Evolutionary conservation across 306 rosid genomes (phyloP), one percentile per base, ranked within the genome.

Genomic region (Lathyrus aphaca): DNA sequence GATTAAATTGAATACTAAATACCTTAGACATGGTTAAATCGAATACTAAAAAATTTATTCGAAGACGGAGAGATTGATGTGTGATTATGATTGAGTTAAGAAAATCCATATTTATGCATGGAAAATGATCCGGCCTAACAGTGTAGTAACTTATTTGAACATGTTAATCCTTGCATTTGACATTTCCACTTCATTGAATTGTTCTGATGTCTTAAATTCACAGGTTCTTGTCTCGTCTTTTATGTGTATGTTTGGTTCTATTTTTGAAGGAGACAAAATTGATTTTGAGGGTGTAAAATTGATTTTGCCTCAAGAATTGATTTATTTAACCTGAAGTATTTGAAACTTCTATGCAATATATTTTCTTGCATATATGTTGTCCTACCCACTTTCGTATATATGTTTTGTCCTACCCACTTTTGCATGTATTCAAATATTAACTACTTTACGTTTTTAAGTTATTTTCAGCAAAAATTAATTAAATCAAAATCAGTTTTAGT

Each of bases 201-300:
- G 23, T 38, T 73, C 39, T 46, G 17, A 69, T 69, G 49, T 58
- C 64, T 68, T 68, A 57, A 60, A 63, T 46, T 62, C 43, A 39
- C 14, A 27, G 44, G 51, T 57, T 56, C 7, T 48, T 59, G 44
- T 50, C 50, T 18, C 17, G 27, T 55, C 62, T 55, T 55, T 17
- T 8, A 18, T 10, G 27, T 18, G 45, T 45, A 45, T 45, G 51
- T 45, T 45, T 5, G 18, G 19, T n/a, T n/a, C 51, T n/a, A 45
- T 17, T 45, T 45, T 45, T 45, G 51, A 45, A 45, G 50, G 10
- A 45, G 51, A 17, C 51, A 15, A 45, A 15, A 45, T 45, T 45
- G 18, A 45, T 45, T 45, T 14, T 45, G 15, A 45, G 17, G 50
- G 50, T 13, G 17, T 45, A 45, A 4, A 45, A 5, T n/a, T 45